Conservation (phyloP, 2,329 filamentous ascomycete genomes). For the Beauveria medogensis region DNA sequence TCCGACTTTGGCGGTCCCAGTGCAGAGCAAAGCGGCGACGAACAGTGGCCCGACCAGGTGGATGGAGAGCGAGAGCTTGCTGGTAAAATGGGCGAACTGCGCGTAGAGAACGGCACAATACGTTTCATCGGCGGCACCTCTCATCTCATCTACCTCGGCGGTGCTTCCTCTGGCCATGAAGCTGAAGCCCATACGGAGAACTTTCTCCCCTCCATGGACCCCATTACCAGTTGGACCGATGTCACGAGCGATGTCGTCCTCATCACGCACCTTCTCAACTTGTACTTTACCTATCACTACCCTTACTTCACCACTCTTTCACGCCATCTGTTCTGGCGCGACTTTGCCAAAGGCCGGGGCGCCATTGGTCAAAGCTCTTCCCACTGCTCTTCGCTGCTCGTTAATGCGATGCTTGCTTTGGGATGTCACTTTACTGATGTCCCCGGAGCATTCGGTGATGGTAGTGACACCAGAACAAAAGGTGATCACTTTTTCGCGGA, state of each 20-base stretch:
- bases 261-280: slow-evolving; percentile 80
- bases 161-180: slow-evolving; percentile 29
- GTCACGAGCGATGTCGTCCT: slow-evolving; percentile 74
- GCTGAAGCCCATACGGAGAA: slow-evolving; percentile 37
- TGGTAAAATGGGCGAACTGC: slow-evolving; percentile 85
- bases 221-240: slow-evolving; percentile 77
- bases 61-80: slow-evolving; percentile 72
- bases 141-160: slow-evolving; percentile 75
- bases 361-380: slow-evolving; percentile 48
- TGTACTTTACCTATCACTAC: slow-evolving; percentile 99
- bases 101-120: slow-evolving; percentile 78
- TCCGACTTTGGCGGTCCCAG: slow-evolving; percentile 16
- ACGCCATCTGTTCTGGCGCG: slow-evolving; percentile 75
- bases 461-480: slow-evolving; percentile 72
- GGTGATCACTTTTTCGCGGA: slow-evolving; percentile 96
- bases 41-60: slow-evolving; percentile 33
- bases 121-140: slow-evolving; percentile 93
- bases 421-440: slow-evolving; percentile 88
- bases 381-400: slow-evolving; percentile 82
- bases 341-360: slow-evolving; percentile 67
- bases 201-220: slow-evolving; percentile 50
- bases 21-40: slow-evolving; percentile 28
- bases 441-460: slow-evolving; percentile 60
- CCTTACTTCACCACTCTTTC: slow-evolving; percentile 90
- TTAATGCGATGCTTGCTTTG: slow-evolving; percentile 88